Base-by-base conservation (phyloP, 345 rosid genomes). In the Boechera divaricarpa region DNA sequence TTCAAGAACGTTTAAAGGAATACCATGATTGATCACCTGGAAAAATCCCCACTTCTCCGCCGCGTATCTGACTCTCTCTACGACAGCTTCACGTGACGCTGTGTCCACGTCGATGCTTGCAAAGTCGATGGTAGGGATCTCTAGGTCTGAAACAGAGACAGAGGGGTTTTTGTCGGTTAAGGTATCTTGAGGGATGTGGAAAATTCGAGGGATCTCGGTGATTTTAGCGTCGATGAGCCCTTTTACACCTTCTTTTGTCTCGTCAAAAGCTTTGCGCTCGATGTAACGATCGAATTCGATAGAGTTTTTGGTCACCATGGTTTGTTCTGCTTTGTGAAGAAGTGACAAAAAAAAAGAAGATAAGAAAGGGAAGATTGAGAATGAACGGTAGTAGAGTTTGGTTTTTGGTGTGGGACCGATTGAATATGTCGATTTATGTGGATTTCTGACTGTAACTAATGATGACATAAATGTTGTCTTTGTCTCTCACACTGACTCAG, bases 1-100 rank as follows among this genome's bases (percentile, higher is more conserved):
- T 61, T 58, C 49, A 18, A 78, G 82, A 67, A 78, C 77, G 33
- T 15, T 59, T 6, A 71, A 33, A 5, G 81, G 85, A 31, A 86
- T 54, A 55, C 86, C 88, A 51, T 86, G 87, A 54, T 86, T 83
- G 16, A 80, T 73, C 66, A 84, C 86, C 44, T 86, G 89, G 57
- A 86, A 86, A 71, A 87, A 86, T 1, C 84, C 82, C 78, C 80
- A 77, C 1, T 65, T 71, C 73, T 70, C 76, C 0, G 69, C 71
- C 0, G 82, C 86, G n/a, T 42, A 21, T 55, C n/a, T 63, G 39
- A 85, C 77, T 44, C 60, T 52, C 5, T 80, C 71, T 1, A 83
- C 79, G 16, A 83, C 66, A 7, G 66, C 54, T 26, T 74, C 59
- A 6, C 74, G 76, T 13, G 55, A 38, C 0, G 66, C 10, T 29